phyloP scores from a whole-genome alignment of 2,329 filamentous ascomycete genomes.

The Cladobotryum protrusum region DNA sequence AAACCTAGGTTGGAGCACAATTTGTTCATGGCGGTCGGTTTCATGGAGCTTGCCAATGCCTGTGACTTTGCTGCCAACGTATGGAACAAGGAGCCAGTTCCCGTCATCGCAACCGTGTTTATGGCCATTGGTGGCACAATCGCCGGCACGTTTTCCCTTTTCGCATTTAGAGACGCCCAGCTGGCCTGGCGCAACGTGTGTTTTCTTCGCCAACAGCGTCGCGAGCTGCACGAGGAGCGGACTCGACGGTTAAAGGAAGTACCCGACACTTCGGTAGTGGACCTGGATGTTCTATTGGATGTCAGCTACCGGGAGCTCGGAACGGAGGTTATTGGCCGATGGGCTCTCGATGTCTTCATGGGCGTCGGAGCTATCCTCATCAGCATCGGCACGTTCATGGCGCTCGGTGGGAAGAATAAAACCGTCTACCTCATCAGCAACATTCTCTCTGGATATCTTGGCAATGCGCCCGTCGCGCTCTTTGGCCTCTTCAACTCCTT shows the following conservation, averaged over 20 bases:
- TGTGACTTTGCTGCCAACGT: constrained; percentile 53
- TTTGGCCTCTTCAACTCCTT: constrained; percentile 43
- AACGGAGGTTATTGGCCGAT: constrained; percentile 44
- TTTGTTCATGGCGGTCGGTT: constrained; percentile 34
- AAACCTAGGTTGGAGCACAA: constrained; percentile 13
- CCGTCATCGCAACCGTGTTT: constrained; percentile 39
- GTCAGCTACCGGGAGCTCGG: constrained; percentile 44
- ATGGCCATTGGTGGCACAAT: constrained; percentile 48
- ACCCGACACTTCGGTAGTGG: constrained; percentile 9
- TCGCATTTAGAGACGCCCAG: constrained; percentile 39
- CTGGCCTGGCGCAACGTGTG: constrained; percentile 40
- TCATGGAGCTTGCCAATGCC: constrained; percentile 50
- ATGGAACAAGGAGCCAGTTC: constrained; percentile 47
- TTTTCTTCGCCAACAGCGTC: constrained; percentile 37
- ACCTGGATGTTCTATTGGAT: constrained; percentile 33
- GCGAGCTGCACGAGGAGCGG: constrained; percentile 22
- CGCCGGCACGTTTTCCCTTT: constrained; percentile 38
- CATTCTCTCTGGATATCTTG: constrained; percentile 48
- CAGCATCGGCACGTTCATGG: constrained; percentile 45
- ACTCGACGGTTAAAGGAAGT: constrained; percentile 3
- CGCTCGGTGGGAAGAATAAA: constrained; percentile 42
- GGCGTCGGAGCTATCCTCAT: constrained; percentile 45
- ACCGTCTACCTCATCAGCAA: constrained; percentile 42
- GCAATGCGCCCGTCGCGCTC: constrained; percentile 42
- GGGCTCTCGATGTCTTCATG: constrained; percentile 45